Evolutionary conservation across 1,284 basidiomycete genomes (phyloP), one percentile per base, ranked within the genome.

Genomic region (Pseudozyma thailandica): DNA sequence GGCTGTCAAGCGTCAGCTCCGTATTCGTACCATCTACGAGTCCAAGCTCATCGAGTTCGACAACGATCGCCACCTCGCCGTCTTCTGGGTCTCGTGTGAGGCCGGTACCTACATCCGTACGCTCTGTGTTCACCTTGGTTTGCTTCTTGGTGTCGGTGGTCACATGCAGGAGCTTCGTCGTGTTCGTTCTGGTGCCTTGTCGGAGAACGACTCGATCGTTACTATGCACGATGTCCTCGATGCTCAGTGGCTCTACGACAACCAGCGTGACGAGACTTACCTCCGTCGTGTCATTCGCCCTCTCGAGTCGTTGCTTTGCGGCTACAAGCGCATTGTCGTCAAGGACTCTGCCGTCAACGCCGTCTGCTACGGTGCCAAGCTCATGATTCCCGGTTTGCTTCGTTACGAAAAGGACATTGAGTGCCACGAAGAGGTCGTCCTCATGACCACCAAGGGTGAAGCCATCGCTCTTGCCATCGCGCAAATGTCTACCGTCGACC

Each of bases 211-310:
- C 84, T 93, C 94, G 80, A 95, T 98, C 80, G 96, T 98, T 61
- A 96, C 96, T 30, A 99, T 99, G 96, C 96, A 99, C 85, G 96
- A 99, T 84, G 94, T 99, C 30, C 86, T 99, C 84, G 96, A 99
- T 84, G 96, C 96, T 10, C 96, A 98, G 82, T 99, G 95, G 94
- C 85, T 92, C 80, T 98, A 96, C 84, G 96, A 99, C 85, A 98
- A 96, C 84, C 97, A 92, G n/a, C 88, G 95, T 48, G 96, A 99
- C 85, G 94, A 99, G 84, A 90, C 94, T 2, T 99, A 98, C 86
- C 89, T 99, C 37, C 92, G 96, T 63, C 90, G 95, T 63, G 94
- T 92, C 60, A 93, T 98, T 78, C 90, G 92, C 64, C 96, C 96
- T 7, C 87, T 99, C 72, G 96, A 99, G 86, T 92, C 91, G 61